Evolutionary conservation across 2,329 filamentous ascomycete species (phyloP).

Genomic region (Knufia petricola): DNA sequence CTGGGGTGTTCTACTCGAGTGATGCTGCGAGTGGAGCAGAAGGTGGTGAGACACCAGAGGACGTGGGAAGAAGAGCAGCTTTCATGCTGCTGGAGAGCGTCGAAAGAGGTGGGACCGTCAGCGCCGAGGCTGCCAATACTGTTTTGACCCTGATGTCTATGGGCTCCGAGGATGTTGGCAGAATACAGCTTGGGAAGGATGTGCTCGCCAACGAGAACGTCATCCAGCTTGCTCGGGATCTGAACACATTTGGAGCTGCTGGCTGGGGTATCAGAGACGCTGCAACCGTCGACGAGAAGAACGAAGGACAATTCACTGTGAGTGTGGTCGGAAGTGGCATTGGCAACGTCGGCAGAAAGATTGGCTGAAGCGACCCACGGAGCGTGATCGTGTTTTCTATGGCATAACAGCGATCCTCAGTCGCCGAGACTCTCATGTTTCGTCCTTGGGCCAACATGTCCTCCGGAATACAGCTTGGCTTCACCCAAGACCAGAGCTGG

Average conservation of each 20-base stretch:
- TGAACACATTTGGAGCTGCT: conserved; percentile 79
- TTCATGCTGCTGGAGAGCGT: conserved; percentile 81
- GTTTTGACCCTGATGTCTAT: conserved; percentile 90
- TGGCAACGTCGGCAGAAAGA: conserved; percentile 89
- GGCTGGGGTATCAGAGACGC: conserved; percentile 82
- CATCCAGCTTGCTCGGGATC: conserved; percentile 70
- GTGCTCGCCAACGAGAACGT: conserved; percentile 73
- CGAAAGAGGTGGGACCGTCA: conserved; percentile 71
- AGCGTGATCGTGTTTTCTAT: too few species aligned
- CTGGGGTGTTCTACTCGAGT: conserved; percentile 76
- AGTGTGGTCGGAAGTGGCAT: conserved; percentile 89
- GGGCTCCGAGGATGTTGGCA: conserved; percentile 91
- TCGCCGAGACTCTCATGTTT: too few species aligned
- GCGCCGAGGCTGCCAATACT: conserved; percentile 59
- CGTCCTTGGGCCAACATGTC: too few species aligned
- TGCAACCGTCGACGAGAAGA: conserved; percentile 49
- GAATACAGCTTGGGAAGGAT: conserved; percentile 70
- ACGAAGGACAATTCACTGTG: conserved; percentile 62
- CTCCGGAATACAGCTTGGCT: too few species aligned
- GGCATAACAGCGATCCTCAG: too few species aligned
- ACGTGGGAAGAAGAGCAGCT: conserved; percentile 79
- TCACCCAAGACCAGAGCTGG: too few species aligned
- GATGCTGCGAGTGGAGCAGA: conserved; percentile 65
- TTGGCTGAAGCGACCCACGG: conserved; percentile 46
- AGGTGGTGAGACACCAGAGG: conserved; percentile 78